Conservation (phyloP, 306 rosid species). For the Leucaena leucocephala region DNA sequence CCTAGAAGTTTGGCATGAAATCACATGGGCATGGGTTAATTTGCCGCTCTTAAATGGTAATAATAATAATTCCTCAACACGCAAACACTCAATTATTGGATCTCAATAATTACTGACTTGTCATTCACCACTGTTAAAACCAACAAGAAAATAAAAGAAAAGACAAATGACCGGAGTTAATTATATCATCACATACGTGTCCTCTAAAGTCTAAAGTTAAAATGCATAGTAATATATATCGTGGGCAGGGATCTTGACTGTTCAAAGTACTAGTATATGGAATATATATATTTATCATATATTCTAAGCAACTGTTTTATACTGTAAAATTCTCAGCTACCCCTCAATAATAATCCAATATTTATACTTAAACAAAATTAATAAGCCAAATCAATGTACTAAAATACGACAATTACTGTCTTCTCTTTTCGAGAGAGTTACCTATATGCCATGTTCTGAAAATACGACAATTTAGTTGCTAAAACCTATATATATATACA, state of each 20-base stretch:
- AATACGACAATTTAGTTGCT: not conserved
- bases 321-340: constrained; percentile 32
- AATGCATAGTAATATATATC: not conserved
- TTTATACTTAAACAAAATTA: not conserved
- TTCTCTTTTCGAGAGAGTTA: constrained; percentile 25
- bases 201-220: constrained; percentile 1
- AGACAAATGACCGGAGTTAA: not conserved
- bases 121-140: not conserved
- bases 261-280: constrained; percentile 1
- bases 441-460: not conserved
- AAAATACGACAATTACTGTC: constrained; percentile 7
- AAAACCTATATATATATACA: not conserved
- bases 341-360: constrained; percentile 1
- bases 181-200: not conserved
- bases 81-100: not conserved
- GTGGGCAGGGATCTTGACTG: constrained; percentile 40
- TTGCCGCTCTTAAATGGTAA: not conserved
- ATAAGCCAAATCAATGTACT: not conserved
- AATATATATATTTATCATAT: too few species aligned
- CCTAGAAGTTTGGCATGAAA: constrained; percentile 4
- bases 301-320: not conserved
- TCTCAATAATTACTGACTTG: constrained; percentile 21
- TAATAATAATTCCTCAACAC: too few species aligned
- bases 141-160: not conserved
- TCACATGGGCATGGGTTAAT: constrained; percentile 41